These are phyloP conservation scores for Cenchrus purpureus DNA, from an alignment of 176 grass and related monocot species.

Conservation along the genomic window DNA sequence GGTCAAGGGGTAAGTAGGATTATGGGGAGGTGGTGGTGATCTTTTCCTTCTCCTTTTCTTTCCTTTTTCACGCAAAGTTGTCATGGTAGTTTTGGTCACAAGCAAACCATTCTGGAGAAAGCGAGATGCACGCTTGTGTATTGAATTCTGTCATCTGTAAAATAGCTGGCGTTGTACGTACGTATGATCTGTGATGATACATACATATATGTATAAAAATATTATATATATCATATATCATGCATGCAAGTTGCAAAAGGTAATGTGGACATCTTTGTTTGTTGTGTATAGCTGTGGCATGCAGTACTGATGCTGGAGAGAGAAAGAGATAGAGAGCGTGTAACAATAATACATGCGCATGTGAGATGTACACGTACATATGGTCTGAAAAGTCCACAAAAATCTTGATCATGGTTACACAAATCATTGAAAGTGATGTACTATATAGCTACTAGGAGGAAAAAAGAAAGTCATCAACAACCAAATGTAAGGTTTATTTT, in stretches of 20 bases:
- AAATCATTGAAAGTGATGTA: constrained; percentile 14
- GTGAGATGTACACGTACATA: constrained; percentile 32
- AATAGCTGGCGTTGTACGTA: constrained; percentile 27
- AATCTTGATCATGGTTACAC: not conserved
- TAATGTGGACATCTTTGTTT: constrained; percentile 24
- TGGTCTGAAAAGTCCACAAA: constrained; percentile 29
- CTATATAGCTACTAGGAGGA: not conserved
- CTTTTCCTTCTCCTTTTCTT: not conserved
- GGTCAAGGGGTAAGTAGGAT: not conserved
- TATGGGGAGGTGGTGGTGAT: not conserved
- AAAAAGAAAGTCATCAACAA: constrained; percentile 12
- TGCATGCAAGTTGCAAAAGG: not conserved
- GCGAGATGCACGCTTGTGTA: constrained; percentile 37
- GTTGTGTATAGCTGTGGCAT: not conserved
- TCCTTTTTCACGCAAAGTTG: not conserved
- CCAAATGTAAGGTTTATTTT: too few relatives aligned
- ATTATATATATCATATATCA: not conserved
- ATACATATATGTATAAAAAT: not conserved
- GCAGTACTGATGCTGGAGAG: not conserved
- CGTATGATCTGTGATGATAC: constrained; percentile 14
- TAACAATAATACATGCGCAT: not conserved
- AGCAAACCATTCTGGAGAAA: constrained; percentile 33
- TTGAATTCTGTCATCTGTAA: constrained; percentile 36
- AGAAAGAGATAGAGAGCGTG: not conserved
- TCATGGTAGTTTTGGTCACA: not conserved